These are phyloP conservation scores for Lepidium africanum DNA, from an alignment of 345 rosid genomes.

Conservation along the genomic window DNA sequence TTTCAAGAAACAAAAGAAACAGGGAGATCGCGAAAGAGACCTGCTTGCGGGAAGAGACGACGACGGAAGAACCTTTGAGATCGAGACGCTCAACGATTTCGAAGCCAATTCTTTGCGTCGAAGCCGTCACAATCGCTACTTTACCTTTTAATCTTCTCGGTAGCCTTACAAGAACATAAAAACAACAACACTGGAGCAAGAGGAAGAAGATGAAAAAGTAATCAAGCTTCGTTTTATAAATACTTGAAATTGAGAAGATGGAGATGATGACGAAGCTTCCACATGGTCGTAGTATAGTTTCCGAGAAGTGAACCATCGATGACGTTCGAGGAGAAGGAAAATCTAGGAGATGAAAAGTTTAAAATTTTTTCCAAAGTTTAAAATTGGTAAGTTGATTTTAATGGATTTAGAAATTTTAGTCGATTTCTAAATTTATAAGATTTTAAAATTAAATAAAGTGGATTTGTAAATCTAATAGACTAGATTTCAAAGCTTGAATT, in stretches of 20 bases:
- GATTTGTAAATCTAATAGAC: too few relatives aligned
- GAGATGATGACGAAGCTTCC: not conserved
- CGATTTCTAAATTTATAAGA: too few relatives aligned
- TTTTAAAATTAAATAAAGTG: too few relatives aligned
- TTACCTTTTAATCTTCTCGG: conserved; percentile 62
- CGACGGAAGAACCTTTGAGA: conserved; percentile 44
- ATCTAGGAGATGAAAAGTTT: too few relatives aligned
- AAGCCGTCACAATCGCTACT: conserved; percentile 86
- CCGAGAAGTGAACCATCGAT: too few relatives aligned
- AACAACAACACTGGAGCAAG: not conserved
- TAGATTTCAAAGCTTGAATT: too few relatives aligned
- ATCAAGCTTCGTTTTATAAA: not conserved
- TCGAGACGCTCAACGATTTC: conserved; percentile 71
- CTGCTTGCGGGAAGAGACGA: conserved; percentile 37
- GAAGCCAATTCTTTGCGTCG: conserved; percentile 92
- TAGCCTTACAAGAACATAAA: too few relatives aligned
- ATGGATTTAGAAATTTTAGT: too few relatives aligned
- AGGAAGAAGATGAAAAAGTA: not conserved
- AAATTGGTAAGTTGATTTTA: too few relatives aligned
- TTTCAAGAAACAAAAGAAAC: not conserved
- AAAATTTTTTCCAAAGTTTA: too few relatives aligned
- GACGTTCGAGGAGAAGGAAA: too few relatives aligned
- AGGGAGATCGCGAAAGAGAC: not conserved
- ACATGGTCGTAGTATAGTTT: not conserved
- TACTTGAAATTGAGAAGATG: not conserved